Evolutionary conservation across 2,329 filamentous ascomycete genomes (phyloP), one percentile per base, ranked within the genome.

Genomic region (Exophiala phaeomuriformis): DNA sequence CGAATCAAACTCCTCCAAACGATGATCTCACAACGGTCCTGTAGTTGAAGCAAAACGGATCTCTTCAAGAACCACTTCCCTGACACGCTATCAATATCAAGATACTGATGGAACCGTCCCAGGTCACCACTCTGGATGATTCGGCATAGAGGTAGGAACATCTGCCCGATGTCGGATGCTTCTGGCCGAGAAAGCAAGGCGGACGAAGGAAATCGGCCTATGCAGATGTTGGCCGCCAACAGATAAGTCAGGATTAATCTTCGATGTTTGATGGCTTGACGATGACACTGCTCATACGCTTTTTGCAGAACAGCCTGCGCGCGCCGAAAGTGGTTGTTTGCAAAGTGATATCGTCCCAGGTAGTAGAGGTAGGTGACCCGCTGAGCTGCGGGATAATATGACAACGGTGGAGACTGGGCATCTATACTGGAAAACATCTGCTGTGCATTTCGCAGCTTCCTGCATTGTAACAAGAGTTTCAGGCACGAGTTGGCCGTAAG

Each of bases 311-410:
- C 88, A 46, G 82, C 75, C 49, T 85, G 81, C 0, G 90, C 89
- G 29, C 86, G 83, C 57, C 81, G 82, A 69, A 89, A 95, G 66
- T 95, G 85, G 61, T 83, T 86, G 68, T 88, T 90, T 59, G 87
- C 83, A 67, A 95, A 89, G 65, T 90, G 83, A 71, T 91, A 96
- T 54, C 90, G 85, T 12, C 91, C 91, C 4, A 97, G 83, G 67
- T 95, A 95, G 72, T 95, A 96, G 9, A 97, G 83, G 64, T 90
- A 97, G 2, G 90, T 95, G 47, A 95, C 89, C 46, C 90, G 82
- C 67, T 97, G 88, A 4, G 86, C 80, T 27, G 88, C 88, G 2
- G 90, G 89, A 65, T 94, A 97, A 48, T 88, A 80, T 1, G 80
- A 77, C 8, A 97, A 73, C 0, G 89, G 88, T 1, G 90, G 90